Base-by-base conservation (phyloP, 768 basidiomycete species). In the Pulveroboletus sp. region DNA sequence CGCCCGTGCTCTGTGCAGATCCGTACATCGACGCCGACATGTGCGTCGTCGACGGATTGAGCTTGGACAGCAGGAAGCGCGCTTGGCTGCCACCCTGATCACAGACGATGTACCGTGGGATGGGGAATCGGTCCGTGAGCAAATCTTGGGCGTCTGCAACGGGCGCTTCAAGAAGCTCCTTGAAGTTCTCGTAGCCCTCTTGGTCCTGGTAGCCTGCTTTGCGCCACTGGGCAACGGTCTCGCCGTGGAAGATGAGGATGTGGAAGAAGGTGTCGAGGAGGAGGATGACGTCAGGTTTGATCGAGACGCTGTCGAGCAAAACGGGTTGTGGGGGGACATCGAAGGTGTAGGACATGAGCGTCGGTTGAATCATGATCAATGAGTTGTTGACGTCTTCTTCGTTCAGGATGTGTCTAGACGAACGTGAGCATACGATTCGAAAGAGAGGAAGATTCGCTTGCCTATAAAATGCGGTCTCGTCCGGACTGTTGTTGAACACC, bases 241-340 rank as follows among this genome's bases (percentile, higher is more conserved):
- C 92, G 19, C 96, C 96, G 65, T 99, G 96, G 86, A 96, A 98
- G 69, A 99, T 98, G 61, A 98, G 86, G 58, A 98, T 96, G 66
- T 99, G 95, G 92, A 99, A 98, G 81, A 95, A 99, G 3, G 95
- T 98, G 63, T 99, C 96, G 46, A 99, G 85, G 10, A 99, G 81
- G 26, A 99, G 83, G 63, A 99, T 85, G 54, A 94, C 92, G 62
- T 98, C 96, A 37, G 89, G 89, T 69, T 95, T 93, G 73, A 98
- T 97, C 42, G 95, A 98, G 38, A 99, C 85, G 45, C 91, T 94
- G 73, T 99, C 96, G 27, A 99, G 83, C 17, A 99, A 76, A 27
- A 98, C 95, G 16, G 96, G 96, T 59, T 93, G 90, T 13, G 96
- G 86, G 10, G 83, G 79, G 3, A 83, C 80, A 64, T 99, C 96